Conservation (phyloP, 768 basidiomycete species). For the Boletales sp. region DNA sequence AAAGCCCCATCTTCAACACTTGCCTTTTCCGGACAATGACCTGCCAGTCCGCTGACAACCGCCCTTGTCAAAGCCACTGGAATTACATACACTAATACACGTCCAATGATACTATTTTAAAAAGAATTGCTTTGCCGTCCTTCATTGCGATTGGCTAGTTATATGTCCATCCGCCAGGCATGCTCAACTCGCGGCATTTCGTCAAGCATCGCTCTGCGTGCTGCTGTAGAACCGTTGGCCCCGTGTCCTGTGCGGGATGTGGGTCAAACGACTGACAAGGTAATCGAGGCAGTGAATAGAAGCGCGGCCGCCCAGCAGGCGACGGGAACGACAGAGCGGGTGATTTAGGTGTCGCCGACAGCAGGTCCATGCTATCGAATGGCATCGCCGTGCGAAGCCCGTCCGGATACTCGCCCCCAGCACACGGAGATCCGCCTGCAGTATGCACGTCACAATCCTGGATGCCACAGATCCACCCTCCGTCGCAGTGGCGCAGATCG, state of each 20-base stretch:
- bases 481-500: conserved; percentile 19
- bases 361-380: conserved; percentile 18
- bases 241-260: conserved; percentile 15
- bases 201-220: conserved; percentile 12
- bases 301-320: conserved; percentile 16
- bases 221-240: conserved; percentile 7
- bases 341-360: conserved; percentile 4
- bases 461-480: conserved; percentile 28
- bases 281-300: conserved; percentile 24
- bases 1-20: conserved; percentile 32
- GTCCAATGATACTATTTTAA: conserved; percentile 13
- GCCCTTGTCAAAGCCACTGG: conserved; percentile 13
- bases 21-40: conserved; percentile 34
- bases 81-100: conserved; percentile 17
- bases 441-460: conserved; percentile 31
- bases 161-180: conserved; percentile 42
- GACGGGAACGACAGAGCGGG: conserved; percentile 12
- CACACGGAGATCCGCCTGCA: conserved; percentile 31
- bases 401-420: conserved; percentile 11
- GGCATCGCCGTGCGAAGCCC: conserved; percentile 26
- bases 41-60: conserved; percentile 15
- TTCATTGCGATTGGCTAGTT: conserved; percentile 6
- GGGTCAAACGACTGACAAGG: conserved; percentile 17
- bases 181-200: conserved; percentile 31
- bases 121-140: conserved; percentile 2